Base-by-base conservation (phyloP, 305 asterid genomes). In the Fraxinus velutina region DNA sequence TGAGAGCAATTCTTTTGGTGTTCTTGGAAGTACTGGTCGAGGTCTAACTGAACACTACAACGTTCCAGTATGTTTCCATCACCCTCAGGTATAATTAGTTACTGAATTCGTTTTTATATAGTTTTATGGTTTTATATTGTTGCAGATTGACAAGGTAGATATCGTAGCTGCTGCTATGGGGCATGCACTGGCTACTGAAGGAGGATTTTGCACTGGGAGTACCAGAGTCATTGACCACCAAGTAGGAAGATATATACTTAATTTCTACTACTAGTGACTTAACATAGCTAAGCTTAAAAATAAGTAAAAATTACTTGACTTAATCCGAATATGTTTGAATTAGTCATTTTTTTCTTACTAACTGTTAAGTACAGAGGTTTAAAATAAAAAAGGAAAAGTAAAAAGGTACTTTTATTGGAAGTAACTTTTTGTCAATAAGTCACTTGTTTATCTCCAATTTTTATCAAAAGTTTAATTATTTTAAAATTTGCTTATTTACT, bases 201-300 rank as follows among this genome's bases (percentile, higher is more conserved):
- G 99, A 84, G 99, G 99, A 75, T 94, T 96, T 86, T 96, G 99
- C 89, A 91, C 98, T 6, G 99, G 99, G 76, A 96, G 94, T 88
- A 84, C 92, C 52, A 87, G 99, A 89, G 98, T 94, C 83, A 88
- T 92, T 57, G 99, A 95, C 68, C 99, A 95, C 83, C 99, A 95
- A 90, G 99, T 93, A 91, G 77, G 86, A 33, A n/a, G 73, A 84
- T 57, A 75, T 62, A 60, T 62, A 77, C 73, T 80, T 73, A 64
- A 57, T 81, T 77, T 75, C 84, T 34, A 24, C 74, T 42, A 32
- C 78, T 8, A 22, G 47, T 6, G 75, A 68, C 29, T 30, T 79
- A 24, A 24, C 57, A 24, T 66, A 13, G 37, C 73, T 24, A 66
- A 66, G 73, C 37, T 12, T 68, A 68, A 68, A 66, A 68, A 29